Percentiles rank a stretch among this genome's conserved stretches.
These are phyloP conservation scores for Vinca minor DNA, from an alignment of 257 asterid species.

Conservation along the genomic window DNA sequence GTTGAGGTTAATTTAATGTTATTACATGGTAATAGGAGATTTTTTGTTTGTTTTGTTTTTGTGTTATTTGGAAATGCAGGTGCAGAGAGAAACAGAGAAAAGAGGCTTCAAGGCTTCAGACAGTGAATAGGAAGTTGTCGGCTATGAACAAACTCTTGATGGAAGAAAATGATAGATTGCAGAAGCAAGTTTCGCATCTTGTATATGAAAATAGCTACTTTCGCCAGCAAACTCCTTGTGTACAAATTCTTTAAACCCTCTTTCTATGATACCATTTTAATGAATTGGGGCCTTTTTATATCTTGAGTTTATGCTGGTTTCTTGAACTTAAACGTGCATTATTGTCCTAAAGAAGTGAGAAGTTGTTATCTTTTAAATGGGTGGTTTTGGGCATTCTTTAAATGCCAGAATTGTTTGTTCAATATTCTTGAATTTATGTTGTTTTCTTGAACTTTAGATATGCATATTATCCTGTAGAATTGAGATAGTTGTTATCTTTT, in stretches of 20 bases:
- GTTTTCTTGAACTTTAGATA: too few species aligned
- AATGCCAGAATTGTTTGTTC: too few species aligned
- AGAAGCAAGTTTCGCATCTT: slow-evolving; percentile 82
- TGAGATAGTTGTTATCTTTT: too few species aligned
- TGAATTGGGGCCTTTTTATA: too few species aligned
- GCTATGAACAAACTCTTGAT: slow-evolving; percentile 90
- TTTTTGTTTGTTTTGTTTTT: neutral
- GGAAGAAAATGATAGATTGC: slow-evolving; percentile 90
- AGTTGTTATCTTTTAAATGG: too few species aligned
- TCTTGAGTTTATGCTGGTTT: too few species aligned
- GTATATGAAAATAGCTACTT: slow-evolving; percentile 75
- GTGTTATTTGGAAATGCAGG: slow-evolving; percentile 27
- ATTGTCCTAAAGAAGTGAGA: too few species aligned
- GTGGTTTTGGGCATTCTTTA: neutral
- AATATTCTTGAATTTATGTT: neutral
- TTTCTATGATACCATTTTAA: neutral
- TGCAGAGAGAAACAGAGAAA: slow-evolving; percentile 91
- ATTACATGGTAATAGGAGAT: too few species aligned
- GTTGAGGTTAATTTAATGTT: neutral
- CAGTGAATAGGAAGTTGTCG: slow-evolving; percentile 73
- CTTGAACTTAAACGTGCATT: too few species aligned
- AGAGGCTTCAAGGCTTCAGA: slow-evolving; percentile 78
- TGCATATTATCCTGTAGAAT: too few species aligned
- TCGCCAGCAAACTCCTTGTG: slow-evolving; percentile 62
- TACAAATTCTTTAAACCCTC: slow-evolving; percentile 20